phyloP scores from a whole-genome alignment of 2,329 filamentous ascomycete genomes.

The Lecanicillium sp. region DNA sequence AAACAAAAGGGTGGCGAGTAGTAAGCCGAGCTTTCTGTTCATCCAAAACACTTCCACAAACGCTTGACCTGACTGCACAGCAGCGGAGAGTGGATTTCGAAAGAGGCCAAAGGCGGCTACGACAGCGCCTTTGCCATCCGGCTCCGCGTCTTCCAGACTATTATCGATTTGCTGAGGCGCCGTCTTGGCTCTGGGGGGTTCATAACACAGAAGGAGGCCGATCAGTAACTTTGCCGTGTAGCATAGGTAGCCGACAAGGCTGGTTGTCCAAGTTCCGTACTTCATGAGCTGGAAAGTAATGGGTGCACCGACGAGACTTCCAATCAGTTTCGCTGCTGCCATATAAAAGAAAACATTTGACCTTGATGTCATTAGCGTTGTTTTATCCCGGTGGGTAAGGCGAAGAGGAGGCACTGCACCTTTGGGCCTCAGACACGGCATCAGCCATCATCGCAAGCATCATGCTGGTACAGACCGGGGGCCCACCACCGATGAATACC shows the following conservation, averaged over 20 bases:
- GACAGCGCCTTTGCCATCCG: background rate
- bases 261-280: background rate
- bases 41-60: background rate
- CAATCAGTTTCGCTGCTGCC: background rate
- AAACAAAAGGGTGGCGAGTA: background rate
- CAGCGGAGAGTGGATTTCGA: background rate
- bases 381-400: too few relatives aligned
- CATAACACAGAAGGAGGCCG: background rate
- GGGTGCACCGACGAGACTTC: background rate
- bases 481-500: slow-evolving; percentile 3
- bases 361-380: background rate
- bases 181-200: background rate
- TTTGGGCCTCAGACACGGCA: background rate
- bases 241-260: background rate
- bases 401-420: background rate
- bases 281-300: slow-evolving; percentile 2
- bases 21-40: background rate
- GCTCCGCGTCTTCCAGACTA: too few relatives aligned
- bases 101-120: background rate
- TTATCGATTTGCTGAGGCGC: background rate
- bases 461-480: background rate
- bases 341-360: slow-evolving; percentile 5
- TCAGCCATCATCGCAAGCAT: background rate
- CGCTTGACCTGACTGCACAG: background rate
- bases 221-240: background rate